phyloP scores from a whole-genome alignment of 202 grass and related monocot genomes.

The Zizania palustris region DNA sequence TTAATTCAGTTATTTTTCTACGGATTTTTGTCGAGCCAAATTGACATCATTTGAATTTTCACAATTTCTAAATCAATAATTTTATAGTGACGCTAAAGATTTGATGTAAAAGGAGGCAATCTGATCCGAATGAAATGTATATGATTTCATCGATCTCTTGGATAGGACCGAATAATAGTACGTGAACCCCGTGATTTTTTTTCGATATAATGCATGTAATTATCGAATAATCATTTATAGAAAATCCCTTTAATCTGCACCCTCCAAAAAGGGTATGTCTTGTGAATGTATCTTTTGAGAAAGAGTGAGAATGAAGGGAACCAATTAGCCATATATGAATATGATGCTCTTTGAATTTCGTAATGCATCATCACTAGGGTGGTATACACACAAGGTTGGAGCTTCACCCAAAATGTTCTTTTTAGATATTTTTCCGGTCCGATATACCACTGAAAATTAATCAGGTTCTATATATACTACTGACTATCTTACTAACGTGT shows the following conservation, averaged over 20 bases:
- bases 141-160: not conserved
- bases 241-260: constrained; percentile 23
- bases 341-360: no score
- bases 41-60: not conserved
- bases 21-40: not conserved
- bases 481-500: no score
- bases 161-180: constrained; percentile 29
- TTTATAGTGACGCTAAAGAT: not conserved
- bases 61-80: not conserved
- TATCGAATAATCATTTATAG: not conserved
- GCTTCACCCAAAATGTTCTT: not conserved
- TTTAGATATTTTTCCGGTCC: no score
- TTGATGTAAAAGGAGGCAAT: not conserved
- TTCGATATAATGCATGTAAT: not conserved
- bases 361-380: not conserved
- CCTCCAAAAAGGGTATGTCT: not conserved
- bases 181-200: not conserved
- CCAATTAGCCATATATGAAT: not conserved
- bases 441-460: no score
- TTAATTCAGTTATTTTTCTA: not conserved
- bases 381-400: not conserved
- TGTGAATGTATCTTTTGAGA: not conserved
- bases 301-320: constrained; percentile 15
- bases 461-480: no score
- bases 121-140: not conserved